phyloP scores from a whole-genome alignment of 2,329 filamentous ascomycete genomes.

The Trichocomaceae sp. region DNA sequence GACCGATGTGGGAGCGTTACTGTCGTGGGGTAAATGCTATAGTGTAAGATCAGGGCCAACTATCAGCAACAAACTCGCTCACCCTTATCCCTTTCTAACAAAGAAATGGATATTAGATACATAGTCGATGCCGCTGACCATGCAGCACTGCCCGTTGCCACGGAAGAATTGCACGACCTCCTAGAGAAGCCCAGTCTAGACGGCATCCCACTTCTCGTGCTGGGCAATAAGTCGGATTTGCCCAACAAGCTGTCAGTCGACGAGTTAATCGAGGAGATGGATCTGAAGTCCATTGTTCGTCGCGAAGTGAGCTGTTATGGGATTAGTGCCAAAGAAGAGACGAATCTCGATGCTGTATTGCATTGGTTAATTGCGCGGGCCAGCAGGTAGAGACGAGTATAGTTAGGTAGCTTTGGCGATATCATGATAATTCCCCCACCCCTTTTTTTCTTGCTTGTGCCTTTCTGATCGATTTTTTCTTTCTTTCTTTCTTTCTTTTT shows the following conservation, averaged over 20 bases:
- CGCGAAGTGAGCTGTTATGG: constrained; percentile 98
- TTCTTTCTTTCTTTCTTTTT: neutral
- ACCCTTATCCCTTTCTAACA: neutral
- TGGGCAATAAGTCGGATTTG: constrained; percentile 96
- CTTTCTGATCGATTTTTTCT: neutral
- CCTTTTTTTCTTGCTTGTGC: neutral
- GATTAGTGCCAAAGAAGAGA: constrained; percentile 98
- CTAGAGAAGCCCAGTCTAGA: constrained; percentile 77
- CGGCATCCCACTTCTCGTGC: constrained; percentile 84
- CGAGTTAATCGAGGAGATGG: constrained; percentile 86
- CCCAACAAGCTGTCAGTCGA: constrained; percentile 87
- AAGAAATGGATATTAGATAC: constrained; percentile 50
- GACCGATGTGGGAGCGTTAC: constrained; percentile 99
- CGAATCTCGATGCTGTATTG: constrained; percentile 92
- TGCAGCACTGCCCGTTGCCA: constrained; percentile 71
- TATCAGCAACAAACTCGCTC: neutral
- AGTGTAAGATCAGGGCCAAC: constrained; percentile 51
- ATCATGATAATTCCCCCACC: neutral
- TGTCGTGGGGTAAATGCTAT: constrained; percentile 96
- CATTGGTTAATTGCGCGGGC: constrained; percentile 93
- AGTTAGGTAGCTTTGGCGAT: neutral
- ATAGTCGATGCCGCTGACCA: constrained; percentile 94
- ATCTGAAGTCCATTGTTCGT: constrained; percentile 80
- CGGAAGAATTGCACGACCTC: constrained; percentile 84
- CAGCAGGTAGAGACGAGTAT: constrained; percentile 51